phyloP scores from a whole-genome alignment of 768 basidiomycete genomes.

The Fistulinella prunicolor region DNA sequence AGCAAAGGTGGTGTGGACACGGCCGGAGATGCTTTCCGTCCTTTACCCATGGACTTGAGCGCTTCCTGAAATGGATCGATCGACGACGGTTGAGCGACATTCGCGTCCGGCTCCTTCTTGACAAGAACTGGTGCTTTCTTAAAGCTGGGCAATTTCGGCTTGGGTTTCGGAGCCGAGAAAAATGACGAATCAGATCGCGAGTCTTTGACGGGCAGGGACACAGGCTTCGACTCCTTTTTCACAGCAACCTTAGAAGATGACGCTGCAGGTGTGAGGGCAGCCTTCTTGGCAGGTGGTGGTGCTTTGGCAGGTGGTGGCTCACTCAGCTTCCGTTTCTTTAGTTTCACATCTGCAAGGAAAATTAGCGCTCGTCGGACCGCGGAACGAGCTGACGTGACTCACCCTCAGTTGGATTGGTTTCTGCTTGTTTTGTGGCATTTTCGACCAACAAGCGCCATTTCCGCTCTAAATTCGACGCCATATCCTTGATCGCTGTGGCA shows the following conservation, averaged over 20 bases:
- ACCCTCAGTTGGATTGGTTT: constrained; percentile 60
- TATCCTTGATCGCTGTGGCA: constrained; percentile 83
- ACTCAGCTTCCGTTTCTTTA: constrained; percentile 74
- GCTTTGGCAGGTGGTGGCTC: constrained; percentile 47
- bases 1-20: constrained; percentile 53
- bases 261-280: constrained; percentile 38
- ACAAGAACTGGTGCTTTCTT: constrained; percentile 62
- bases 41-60: constrained; percentile 70
- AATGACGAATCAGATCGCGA: constrained; percentile 86
- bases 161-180: constrained; percentile 84
- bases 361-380: constrained; percentile 24
- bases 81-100: constrained; percentile 72
- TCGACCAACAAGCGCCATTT: constrained; percentile 72
- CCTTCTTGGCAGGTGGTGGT: constrained; percentile 64
- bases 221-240: constrained; percentile 56
- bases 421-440: constrained; percentile 44
- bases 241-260: constrained; percentile 33
- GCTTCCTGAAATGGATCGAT: constrained; percentile 82
- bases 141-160: constrained; percentile 81
- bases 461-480: constrained; percentile 84
- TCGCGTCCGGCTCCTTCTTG: constrained; percentile 53
- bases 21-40: constrained; percentile 59
- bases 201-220: constrained; percentile 52
- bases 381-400: constrained; percentile 55
- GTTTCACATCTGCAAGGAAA: constrained; percentile 45